Conservation (phyloP, 106 monocot species). For the Phalaenopsis aphrodite region DNA sequence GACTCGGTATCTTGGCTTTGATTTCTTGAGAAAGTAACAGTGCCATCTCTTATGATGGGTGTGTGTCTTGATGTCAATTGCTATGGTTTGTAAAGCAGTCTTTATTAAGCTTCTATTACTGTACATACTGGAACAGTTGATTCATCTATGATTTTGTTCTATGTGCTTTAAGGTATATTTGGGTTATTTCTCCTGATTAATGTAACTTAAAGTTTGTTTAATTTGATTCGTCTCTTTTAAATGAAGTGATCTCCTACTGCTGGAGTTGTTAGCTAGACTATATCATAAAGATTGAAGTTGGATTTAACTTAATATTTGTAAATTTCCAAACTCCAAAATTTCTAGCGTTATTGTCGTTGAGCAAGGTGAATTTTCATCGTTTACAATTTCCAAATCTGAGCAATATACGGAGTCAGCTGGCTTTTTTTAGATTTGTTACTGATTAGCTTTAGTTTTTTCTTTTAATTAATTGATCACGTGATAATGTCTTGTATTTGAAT, state of each 20-base stretch:
- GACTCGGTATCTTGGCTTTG: background rate
- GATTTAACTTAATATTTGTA: background rate
- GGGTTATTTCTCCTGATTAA: background rate
- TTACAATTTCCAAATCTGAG: background rate
- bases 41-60: background rate
- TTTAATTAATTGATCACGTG: background rate
- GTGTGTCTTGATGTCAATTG: background rate
- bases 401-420: background rate
- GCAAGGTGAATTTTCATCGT: background rate
- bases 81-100: background rate
- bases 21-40: background rate
- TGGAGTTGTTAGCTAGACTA: background rate
- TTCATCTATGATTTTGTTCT: background rate
- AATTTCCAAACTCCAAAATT: background rate
- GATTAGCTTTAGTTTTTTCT: too few relatives aligned
- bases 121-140: background rate
- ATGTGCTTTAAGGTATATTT: background rate
- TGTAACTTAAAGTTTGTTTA: background rate
- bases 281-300: background rate
- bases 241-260: background rate
- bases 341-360: background rate
- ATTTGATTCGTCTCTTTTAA: background rate
- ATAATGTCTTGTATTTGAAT: slow-evolving; percentile 2
- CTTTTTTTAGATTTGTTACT: background rate
- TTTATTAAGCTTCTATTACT: background rate